phyloP scores from a whole-genome alignment of 202 grass and related monocot genomes.

The Digitaria exilis region DNA sequence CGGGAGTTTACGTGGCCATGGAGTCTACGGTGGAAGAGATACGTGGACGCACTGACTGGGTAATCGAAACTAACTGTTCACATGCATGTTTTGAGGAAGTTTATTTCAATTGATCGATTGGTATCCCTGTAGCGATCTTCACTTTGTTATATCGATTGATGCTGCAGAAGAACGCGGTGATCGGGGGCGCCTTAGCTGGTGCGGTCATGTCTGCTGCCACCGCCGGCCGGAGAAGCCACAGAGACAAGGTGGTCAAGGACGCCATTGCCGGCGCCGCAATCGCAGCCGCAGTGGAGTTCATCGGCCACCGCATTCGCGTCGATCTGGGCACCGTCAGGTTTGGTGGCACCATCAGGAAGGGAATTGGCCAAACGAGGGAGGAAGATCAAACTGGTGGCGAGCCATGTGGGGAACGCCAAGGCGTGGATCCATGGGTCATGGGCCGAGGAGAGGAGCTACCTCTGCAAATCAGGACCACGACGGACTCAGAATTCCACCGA shows the following conservation, averaged over 20 bases:
- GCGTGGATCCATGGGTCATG: neutral
- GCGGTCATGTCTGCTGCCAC: slow-evolving; percentile 46
- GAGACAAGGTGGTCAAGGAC: slow-evolving; percentile 58
- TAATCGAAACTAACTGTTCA: slow-evolving; percentile 34
- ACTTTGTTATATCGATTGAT: neutral
- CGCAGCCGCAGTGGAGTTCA: slow-evolving; percentile 63
- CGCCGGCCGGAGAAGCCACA: slow-evolving; percentile 8
- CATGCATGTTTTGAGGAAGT: neutral
- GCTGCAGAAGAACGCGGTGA: slow-evolving; percentile 66
- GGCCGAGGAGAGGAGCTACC: neutral
- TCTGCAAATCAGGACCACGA: neutral
- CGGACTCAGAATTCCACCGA: too few relatives aligned
- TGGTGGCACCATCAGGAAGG: neutral
- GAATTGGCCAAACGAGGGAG: neutral
- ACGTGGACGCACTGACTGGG: slow-evolving; percentile 64
- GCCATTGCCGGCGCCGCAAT: slow-evolving; percentile 67
- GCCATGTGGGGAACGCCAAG: neutral
- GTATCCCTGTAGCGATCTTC: neutral
- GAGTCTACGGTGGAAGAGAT: slow-evolving; percentile 63
- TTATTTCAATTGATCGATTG: neutral
- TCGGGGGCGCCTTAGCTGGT: slow-evolving; percentile 67
- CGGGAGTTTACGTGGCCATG: slow-evolving; percentile 66
- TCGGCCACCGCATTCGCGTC: slow-evolving; percentile 41
- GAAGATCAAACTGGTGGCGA: neutral
- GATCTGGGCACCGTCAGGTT: neutral